Evolutionary conservation across 495 filamentous ascomycete species (phyloP), one percentile per base, ranked within the genome.

Genomic region (Aspergillus heteromorphus): DNA sequence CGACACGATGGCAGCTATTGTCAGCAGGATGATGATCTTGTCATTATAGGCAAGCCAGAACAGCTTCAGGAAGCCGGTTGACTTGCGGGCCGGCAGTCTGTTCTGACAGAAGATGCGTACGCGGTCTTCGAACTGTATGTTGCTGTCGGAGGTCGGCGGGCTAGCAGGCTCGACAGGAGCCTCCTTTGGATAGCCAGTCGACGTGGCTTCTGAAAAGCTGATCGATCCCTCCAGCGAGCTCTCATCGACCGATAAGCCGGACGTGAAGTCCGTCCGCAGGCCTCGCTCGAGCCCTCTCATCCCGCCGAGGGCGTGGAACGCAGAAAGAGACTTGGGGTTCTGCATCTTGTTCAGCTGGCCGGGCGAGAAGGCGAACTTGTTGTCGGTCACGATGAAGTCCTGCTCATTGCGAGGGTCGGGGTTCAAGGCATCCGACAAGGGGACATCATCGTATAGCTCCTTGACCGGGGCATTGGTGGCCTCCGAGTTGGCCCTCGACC

Each of bases 11-110:
- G 87, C 88, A n/a, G 87, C 88, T 30, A 80, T 74, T 11, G 86
- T 87, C 48, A 91, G 72, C 16, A 90, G 70, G 16, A 92, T 87
- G 49, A 95, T 74, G 18, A 95, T 87, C 56, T 89, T 89, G 71
- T 95, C 89, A 62, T 92, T 89, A 65, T 90, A 91, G 8, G 88
- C 89, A 62, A 86, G 84, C 89, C 89, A 95, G 64, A 92, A 85
- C 30, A 92, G 59, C 60, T 84, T 79, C 55, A 87, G 75, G 49
- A 95, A 79, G 40, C 73, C 83, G 53, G 89, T 87, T 25, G 85
- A 81, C 61, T 91, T 87, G 65, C 88, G 86, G 51, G 77, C 80
- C 0, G 89, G 89, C 18, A 95, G 65, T 48, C 82, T 69, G 60
- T 95, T 95, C 65, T 89, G 83, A 48, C 77, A 78, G 69, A 80